Evolutionary conservation across 768 basidiomycete species (phyloP).

Genomic region (Erythrobasidium yunnanense): DNA sequence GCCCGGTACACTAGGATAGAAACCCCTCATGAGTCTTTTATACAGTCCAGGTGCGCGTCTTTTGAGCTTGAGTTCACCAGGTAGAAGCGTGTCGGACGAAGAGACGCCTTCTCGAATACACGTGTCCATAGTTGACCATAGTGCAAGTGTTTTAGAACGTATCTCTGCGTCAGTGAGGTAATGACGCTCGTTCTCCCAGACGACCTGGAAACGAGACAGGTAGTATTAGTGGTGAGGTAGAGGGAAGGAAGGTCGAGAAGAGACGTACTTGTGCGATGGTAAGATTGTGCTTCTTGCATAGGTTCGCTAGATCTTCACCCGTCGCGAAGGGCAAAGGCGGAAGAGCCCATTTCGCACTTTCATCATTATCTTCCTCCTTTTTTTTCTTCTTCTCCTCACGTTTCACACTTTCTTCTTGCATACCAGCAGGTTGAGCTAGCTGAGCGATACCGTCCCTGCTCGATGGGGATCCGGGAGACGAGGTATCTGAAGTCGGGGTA

Average conservation of each 20-base stretch:
- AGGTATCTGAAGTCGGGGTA: background rate
- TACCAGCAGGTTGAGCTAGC: background rate
- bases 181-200: slow-evolving; percentile 68
- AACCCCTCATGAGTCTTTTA: slow-evolving; percentile 42
- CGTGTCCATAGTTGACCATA: slow-evolving; percentile 25
- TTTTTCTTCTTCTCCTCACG: background rate
- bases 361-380: background rate
- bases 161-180: slow-evolving; percentile 32
- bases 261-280: slow-evolving; percentile 62
- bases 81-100: slow-evolving; percentile 63
- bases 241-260: background rate
- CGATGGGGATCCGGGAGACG: too few species aligned
- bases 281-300: slow-evolving; percentile 38
- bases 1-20: slow-evolving; percentile 30
- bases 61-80: slow-evolving; percentile 68
- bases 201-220: slow-evolving; percentile 43
- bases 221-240: background rate
- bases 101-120: slow-evolving; percentile 50
- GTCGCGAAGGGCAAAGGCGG: slow-evolving; percentile 39
- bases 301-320: slow-evolving; percentile 36
- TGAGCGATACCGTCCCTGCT: too few species aligned
- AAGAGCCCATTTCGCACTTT: background rate
- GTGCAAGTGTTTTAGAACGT: slow-evolving; percentile 2
- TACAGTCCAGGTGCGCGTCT: slow-evolving; percentile 83
- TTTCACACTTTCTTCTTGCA: too few species aligned